These are phyloP conservation scores for Ogataea trehaloabstinens DNA, from an alignment of 805 yeast species.

Conservation along the genomic window DNA sequence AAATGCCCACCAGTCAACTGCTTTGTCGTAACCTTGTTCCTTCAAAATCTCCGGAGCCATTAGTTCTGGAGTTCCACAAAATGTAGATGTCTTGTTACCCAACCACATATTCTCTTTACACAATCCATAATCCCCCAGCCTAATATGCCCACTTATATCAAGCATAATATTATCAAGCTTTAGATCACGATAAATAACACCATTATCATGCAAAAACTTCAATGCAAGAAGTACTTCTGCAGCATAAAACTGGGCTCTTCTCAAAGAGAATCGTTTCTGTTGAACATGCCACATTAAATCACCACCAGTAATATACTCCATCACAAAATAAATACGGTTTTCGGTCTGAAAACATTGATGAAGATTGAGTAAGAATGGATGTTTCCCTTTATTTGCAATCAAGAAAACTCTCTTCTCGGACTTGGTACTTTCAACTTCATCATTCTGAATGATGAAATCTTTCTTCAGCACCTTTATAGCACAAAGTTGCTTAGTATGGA, in stretches of 20 bases:
- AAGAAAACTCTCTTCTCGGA: slow-evolving; percentile 91
- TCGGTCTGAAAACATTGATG: slow-evolving; percentile 98
- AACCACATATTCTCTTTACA: slow-evolving; percentile 76
- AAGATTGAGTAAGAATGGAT: slow-evolving; percentile 88
- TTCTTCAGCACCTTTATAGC: slow-evolving; percentile 97
- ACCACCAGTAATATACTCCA: slow-evolving; percentile 98
- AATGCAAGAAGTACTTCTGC: slow-evolving; percentile 92
- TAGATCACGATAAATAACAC: slow-evolving; percentile 93
- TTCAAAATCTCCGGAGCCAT: slow-evolving; percentile 98
- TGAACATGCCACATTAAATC: slow-evolving; percentile 99
- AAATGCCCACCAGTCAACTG: slow-evolving; percentile 99
- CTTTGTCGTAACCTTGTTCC: slow-evolving; percentile 88
- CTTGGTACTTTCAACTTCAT: slow-evolving; percentile 91
- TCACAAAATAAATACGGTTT: slow-evolving; percentile 93
- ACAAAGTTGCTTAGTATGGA: slow-evolving; percentile 75
- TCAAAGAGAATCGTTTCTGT: slow-evolving; percentile 80
- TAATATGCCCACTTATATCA: slow-evolving; percentile 89
- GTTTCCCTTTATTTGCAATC: slow-evolving; percentile 71
- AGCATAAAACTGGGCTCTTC: slow-evolving; percentile 95
- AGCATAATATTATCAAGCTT: slow-evolving; percentile 91
- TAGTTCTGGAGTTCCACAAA: slow-evolving; percentile 98
- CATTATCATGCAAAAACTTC: slow-evolving; percentile 92
- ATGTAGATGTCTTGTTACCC: slow-evolving; percentile 84
- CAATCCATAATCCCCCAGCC: slow-evolving; percentile 94
- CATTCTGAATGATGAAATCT: slow-evolving; percentile 91